These are phyloP conservation scores for Cyberlindnera maritima DNA, from an alignment of 805 yeast species.

Conservation along the genomic window DNA sequence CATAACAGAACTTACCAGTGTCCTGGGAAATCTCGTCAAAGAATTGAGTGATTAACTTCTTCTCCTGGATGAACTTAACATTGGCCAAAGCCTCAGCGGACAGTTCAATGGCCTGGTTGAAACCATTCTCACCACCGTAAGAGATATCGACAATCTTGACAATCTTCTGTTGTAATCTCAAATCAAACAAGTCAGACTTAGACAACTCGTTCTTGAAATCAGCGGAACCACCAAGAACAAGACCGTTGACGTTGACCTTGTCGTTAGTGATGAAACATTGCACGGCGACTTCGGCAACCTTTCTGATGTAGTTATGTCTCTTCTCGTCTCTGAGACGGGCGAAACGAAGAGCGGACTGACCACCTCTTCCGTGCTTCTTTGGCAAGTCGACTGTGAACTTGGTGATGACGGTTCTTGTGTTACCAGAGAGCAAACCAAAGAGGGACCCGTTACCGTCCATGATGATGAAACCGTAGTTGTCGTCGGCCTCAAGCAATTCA, in stretches of 20 bases:
- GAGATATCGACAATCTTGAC: conserved; percentile 94
- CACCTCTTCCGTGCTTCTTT: conserved; percentile 99
- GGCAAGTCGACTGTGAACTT: conserved; percentile 97
- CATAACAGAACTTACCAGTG: conserved; percentile 96
- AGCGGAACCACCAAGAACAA: conserved; percentile 97
- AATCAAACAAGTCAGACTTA: conserved; percentile 90
- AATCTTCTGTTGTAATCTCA: conserved; percentile 81
- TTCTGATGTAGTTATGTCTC: conserved; percentile 97
- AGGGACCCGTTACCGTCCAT: conserved; percentile 99
- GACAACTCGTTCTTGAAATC: conserved; percentile 95
- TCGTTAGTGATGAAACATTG: conserved; percentile 95
- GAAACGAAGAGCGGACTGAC: conserved; percentile 99
- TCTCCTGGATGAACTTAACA: conserved; percentile 97
- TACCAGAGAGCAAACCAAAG: conserved; percentile 94
- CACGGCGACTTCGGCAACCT: conserved; percentile 97
- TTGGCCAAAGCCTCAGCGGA: conserved; percentile 96
- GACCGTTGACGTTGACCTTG: conserved; percentile 90
- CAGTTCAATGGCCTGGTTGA: conserved; percentile 97
- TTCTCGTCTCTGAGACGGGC: conserved; percentile 98
- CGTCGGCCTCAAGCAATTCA: conserved; percentile 92
- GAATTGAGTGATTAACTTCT: conserved; percentile 87
- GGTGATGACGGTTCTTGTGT: conserved; percentile 93
- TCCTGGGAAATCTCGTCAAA: conserved; percentile 98
- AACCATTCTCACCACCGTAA: conserved; percentile 99
- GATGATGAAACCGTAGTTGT: conserved; percentile 93